Percentiles rank a stretch among this genome's conserved stretches.
Evolutionary conservation across 225 moss, liverwort and hornwort genomes (phyloP).

Genomic region (Anthoceros angustus): DNA sequence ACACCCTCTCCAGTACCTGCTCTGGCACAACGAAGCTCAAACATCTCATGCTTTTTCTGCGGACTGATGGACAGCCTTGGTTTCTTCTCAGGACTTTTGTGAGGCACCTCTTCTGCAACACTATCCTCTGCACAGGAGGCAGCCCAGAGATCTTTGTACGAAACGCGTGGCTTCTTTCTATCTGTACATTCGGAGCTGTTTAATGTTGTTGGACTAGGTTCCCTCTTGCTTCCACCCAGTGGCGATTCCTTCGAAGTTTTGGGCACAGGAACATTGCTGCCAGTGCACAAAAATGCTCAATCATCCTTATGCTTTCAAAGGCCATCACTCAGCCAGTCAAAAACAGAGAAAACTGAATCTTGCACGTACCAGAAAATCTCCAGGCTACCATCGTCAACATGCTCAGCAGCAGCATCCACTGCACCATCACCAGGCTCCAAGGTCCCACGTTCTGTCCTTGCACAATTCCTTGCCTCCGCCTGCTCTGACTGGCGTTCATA

Average conservation of each 20-base stretch:
- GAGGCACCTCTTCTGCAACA: not conserved
- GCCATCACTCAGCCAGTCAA: too few relatives aligned
- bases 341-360: too few relatives aligned
- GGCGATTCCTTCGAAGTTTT: not conserved
- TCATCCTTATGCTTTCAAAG: too few relatives aligned
- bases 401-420: too few relatives aligned
- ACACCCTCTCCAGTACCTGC: not conserved
- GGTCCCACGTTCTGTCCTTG: too few relatives aligned
- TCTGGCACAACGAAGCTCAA: not conserved
- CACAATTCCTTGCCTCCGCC: too few relatives aligned
- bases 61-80: not conserved
- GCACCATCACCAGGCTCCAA: too few relatives aligned
- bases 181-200: not conserved
- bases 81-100: not conserved
- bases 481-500: too few relatives aligned
- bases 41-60: not conserved
- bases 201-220: not conserved
- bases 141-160: not conserved
- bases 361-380: too few relatives aligned
- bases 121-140: not conserved
- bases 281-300: not conserved
- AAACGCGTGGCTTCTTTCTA: not conserved
- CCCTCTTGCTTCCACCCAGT: not conserved
- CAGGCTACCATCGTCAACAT: too few relatives aligned
- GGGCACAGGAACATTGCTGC: not conserved